Conservation (phyloP, 1,139 yeast species). For the Taphrina pruni region DNA sequence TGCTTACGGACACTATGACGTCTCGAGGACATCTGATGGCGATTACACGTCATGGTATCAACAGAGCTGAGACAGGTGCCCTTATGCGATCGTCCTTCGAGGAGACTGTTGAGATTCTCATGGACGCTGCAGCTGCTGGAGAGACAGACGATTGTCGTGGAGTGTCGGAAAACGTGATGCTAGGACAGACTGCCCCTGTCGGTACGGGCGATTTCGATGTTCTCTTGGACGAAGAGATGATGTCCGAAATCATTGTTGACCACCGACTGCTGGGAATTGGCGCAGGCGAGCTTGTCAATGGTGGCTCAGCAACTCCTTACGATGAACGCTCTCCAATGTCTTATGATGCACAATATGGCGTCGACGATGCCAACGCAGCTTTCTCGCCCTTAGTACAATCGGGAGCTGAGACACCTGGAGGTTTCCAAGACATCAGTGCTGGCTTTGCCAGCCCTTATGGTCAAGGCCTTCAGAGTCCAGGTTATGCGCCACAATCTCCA, state of each 20-base stretch:
- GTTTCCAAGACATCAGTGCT: constrained; percentile 93
- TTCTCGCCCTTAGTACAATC: constrained; percentile 95
- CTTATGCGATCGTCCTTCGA: constrained; percentile 99
- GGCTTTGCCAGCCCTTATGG: constrained; percentile 57
- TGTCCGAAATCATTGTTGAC: constrained; percentile 69
- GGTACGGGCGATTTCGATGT: constrained; percentile 99
- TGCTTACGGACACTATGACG: constrained; percentile 97
- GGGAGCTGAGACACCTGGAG: constrained; percentile 77
- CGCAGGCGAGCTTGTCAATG: constrained; percentile 59
- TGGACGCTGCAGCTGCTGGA: constrained; percentile 98
- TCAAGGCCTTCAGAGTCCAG: constrained; percentile 65
- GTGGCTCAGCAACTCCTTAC: constrained; percentile 95
- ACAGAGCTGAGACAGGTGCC: constrained; percentile 98
- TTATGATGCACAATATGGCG: constrained; percentile 74
- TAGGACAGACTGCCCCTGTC: constrained; percentile 98
- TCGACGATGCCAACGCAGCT: constrained; percentile 67
- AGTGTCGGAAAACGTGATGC: constrained; percentile 95
- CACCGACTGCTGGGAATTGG: constrained; percentile 53
- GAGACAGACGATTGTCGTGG: constrained; percentile 98
- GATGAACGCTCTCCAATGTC: constrained; percentile 76
- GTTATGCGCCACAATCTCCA: constrained; percentile 74
- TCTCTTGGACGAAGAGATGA: constrained; percentile 87
- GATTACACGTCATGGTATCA: constrained; percentile 98
- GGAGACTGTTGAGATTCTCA: constrained; percentile 95
- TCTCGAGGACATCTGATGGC: constrained; percentile 98